These are phyloP conservation scores for Magnolia sinica DNA, from an alignment of 164 flowering plant species.

Conservation along the genomic window DNA sequence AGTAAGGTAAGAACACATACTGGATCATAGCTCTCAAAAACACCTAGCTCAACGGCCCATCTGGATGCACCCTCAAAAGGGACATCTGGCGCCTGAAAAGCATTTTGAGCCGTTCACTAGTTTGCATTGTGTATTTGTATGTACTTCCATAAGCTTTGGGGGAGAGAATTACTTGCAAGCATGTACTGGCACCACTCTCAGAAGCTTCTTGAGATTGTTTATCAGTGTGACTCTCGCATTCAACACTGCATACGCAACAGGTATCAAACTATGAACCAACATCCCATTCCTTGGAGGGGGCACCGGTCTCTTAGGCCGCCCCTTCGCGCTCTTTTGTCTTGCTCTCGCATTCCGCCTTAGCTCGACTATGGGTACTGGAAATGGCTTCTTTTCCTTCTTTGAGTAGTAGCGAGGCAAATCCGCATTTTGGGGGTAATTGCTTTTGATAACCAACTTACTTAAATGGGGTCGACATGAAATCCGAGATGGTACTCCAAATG, in stretches of 20 bases:
- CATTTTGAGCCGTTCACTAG: too few relatives aligned
- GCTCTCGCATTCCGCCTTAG: constrained; percentile 87
- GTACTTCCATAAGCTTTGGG: neutral
- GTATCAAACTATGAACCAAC: constrained; percentile 66
- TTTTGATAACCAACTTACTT: constrained; percentile 29
- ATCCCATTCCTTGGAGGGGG: constrained; percentile 86
- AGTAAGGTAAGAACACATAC: too few relatives aligned
- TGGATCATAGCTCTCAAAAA: too few relatives aligned
- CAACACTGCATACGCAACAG: constrained; percentile 69
- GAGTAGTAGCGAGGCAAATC: constrained; percentile 77
- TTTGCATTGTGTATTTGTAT: too few relatives aligned
- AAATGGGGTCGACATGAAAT: constrained; percentile 18
- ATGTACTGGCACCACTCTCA: constrained; percentile 82
- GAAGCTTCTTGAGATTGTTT: constrained; percentile 81
- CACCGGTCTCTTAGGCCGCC: constrained; percentile 48
- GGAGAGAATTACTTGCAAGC: constrained; percentile 75
- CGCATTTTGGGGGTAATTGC: constrained; percentile 73
- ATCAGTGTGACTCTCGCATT: constrained; percentile 74
- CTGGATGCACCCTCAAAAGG: too few relatives aligned
- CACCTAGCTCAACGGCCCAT: too few relatives aligned
- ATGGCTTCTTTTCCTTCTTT: constrained; percentile 85
- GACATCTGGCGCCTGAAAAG: too few relatives aligned
- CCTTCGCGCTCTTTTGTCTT: constrained; percentile 61
- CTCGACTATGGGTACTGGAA: constrained; percentile 78
- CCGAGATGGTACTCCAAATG: constrained; percentile 23